These are phyloP conservation scores for Dactylonectria macrodidyma DNA, from an alignment of 2,329 filamentous ascomycete genomes.

Conservation along the genomic window DNA sequence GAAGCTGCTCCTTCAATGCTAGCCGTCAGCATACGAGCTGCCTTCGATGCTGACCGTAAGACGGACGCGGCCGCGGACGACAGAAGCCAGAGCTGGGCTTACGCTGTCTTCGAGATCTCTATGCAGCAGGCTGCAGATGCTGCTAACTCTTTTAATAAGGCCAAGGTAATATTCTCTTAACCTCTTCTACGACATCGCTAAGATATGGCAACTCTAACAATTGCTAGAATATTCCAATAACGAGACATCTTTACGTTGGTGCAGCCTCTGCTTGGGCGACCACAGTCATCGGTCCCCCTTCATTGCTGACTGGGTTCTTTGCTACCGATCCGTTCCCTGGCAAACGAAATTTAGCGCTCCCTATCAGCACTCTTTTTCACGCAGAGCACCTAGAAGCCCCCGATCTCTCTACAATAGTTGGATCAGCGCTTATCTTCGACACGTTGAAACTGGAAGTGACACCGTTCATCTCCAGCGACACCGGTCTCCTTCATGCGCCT, in stretches of 20 bases:
- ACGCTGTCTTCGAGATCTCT: background rate
- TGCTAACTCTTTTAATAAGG: background rate
- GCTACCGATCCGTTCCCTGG: background rate
- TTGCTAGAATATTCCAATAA: background rate
- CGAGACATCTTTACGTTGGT: background rate
- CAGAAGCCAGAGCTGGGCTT: background rate
- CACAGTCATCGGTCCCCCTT: background rate
- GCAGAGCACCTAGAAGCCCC: background rate
- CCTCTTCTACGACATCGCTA: background rate
- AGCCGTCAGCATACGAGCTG: background rate
- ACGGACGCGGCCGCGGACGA: background rate
- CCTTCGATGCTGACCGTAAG: background rate
- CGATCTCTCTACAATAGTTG: background rate
- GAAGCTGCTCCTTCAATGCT: background rate
- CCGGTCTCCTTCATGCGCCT: background rate
- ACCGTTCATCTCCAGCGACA: background rate
- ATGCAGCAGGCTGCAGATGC: background rate
- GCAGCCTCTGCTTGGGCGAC: background rate
- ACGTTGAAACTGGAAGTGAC: background rate
- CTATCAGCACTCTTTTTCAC: background rate
- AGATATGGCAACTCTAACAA: background rate
- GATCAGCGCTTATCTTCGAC: background rate
- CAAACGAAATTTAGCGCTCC: background rate
- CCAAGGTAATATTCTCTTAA: background rate
- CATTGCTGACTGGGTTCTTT: background rate